Conservation (phyloP, 306 rosid species). For the Cicer judaicum region DNA sequence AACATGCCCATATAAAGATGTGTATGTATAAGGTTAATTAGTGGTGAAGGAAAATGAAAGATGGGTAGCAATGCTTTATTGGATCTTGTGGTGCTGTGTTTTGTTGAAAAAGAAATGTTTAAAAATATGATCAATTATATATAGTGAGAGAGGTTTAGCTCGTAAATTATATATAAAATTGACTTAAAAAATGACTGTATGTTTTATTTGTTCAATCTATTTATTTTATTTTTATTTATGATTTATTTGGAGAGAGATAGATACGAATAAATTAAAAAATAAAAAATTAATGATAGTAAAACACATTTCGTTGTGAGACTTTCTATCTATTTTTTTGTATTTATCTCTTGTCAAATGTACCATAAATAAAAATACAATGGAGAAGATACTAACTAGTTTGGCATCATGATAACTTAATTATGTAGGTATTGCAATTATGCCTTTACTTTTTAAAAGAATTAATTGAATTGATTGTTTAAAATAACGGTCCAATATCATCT, state of each 20-base stretch:
- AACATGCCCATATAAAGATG: constrained; percentile 35
- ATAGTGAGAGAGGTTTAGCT: no score
- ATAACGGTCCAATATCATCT: no score
- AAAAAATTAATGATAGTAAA: no score
- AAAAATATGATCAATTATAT: neutral
- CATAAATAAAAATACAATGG: no score
- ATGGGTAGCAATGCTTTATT: constrained; percentile 44
- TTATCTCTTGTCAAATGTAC: no score
- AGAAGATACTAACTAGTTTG: neutral
- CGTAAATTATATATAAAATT: neutral
- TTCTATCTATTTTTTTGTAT: no score
- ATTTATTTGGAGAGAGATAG: no score
- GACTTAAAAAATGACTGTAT: neutral
- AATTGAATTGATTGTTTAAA: no score
- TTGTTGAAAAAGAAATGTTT: neutral
- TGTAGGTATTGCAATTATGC: neutral
- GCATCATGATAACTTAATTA: neutral
- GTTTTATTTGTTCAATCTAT: no score
- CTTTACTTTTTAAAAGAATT: neutral
- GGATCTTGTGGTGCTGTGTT: constrained; percentile 28
- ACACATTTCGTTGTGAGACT: no score
- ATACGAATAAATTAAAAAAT: no score
- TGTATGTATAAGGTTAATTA: constrained; percentile 21
- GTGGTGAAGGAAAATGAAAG: constrained; percentile 47
- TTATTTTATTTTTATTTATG: no score